Evolutionary conservation across 805 yeast genomes (phyloP), one percentile per base, ranked within the genome.

Genomic region (Barnettozyma pratensis): DNA sequence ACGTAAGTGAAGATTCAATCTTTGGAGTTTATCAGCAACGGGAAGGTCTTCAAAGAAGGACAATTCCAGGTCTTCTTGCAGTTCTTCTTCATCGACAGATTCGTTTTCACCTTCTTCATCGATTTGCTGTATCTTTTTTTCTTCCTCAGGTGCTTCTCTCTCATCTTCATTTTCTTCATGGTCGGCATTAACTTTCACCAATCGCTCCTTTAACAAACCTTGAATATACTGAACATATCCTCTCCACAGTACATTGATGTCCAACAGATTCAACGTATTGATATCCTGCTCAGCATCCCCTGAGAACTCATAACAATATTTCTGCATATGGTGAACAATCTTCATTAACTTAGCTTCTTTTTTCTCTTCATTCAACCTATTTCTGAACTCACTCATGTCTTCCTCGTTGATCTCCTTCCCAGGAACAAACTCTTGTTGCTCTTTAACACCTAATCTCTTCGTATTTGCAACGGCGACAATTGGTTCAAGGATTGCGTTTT

Each of bases 221-320:
- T 57, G 58, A 2, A 60, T 28, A 12, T 49, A 45, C 8, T 40
- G 50, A 2, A 66, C 64, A 45, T 66, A 67, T 0, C 65, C 60
- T 54, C 75, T 64, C 80, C 80, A 76, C 35, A 77, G 57, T 1
- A 64, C 67, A 42, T 74, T 72, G 12, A 67, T 50, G 49, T 67
- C 68, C 32, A 62, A 39, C 12, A 64, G 60, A 35, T 69, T 64
- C 6, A 54, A 46, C 3, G 55, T 55, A 45, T 60, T 51, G 14
- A 50, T 47, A 36, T 61, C 65, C 5, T 4, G 51, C 10, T 48
- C 46, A 6, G 60, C 62, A n/a, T 52, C 63, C 0, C 73, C 76
- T 29, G 71, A 68, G 47, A 70, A 56, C 42, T 71, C 71, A 50
- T 70, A 73, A 47, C 79, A 73, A 10, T 63, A 53, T 46, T 68